Conservation (phyloP, 495 filamentous ascomycete genomes). For the Aspergillus taichungensis region DNA sequence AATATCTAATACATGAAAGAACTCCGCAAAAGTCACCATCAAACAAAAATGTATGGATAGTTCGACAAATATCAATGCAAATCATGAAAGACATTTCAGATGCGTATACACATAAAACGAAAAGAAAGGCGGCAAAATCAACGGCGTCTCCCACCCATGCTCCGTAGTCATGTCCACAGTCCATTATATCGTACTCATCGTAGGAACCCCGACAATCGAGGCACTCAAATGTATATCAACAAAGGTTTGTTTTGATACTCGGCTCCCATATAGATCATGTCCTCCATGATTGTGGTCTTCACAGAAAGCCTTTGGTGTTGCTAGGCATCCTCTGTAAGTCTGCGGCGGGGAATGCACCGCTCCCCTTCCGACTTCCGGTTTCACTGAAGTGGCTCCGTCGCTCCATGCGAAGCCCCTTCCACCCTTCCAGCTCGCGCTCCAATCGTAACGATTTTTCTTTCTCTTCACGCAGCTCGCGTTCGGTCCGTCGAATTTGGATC, state of each 20-base stretch:
- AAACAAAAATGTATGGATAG: conserved; percentile 2
- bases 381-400: conserved; percentile 37
- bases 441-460: conserved; percentile 71
- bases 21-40: not conserved
- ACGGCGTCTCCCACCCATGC: conserved; percentile 3
- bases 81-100: conserved; percentile 3
- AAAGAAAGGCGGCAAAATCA: conserved; percentile 5
- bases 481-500: conserved; percentile 69
- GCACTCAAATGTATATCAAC: not conserved
- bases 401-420: conserved; percentile 68
- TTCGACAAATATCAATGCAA: not conserved
- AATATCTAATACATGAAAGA: not conserved
- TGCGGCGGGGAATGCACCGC: conserved; percentile 27
- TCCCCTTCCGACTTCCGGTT: conserved; percentile 31
- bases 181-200: conserved; percentile 15
- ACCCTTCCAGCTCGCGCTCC: conserved; percentile 81
- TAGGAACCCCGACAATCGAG: not conserved
- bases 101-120: conserved; percentile 10
- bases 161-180: conserved; percentile 9
- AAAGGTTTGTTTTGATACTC: not conserved
- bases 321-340: conserved; percentile 38
- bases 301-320: conserved; percentile 44
- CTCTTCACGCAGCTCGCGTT: conserved; percentile 86
- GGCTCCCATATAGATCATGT: conserved; percentile 13
- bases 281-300: conserved; percentile 15